Percentiles rank a stretch among this genome's conserved stretches.
phyloP scores from a whole-genome alignment of 306 rosid genomes.

The Glycine soja region DNA sequence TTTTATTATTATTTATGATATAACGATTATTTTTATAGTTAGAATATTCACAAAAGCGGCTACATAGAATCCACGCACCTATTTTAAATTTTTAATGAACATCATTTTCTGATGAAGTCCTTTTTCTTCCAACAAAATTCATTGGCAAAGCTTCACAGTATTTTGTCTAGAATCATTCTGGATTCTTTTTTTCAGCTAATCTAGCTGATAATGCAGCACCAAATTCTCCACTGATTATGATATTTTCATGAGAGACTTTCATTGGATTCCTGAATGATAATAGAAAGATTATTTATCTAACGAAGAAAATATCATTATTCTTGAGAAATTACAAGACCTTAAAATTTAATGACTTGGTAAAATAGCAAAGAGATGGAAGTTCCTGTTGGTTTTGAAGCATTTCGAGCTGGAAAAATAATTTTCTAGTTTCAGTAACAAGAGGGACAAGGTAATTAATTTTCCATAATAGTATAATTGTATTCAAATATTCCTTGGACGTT shows the following conservation, averaged over 20 bases:
- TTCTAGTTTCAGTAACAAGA: constrained; percentile 7
- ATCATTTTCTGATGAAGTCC: background rate
- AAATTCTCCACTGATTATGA: background rate
- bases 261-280: background rate
- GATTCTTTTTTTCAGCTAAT: background rate
- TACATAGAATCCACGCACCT: background rate
- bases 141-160: background rate
- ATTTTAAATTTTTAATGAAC: background rate
- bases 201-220: background rate
- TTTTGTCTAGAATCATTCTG: background rate
- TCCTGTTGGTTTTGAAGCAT: background rate
- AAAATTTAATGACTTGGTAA: constrained; percentile 1
- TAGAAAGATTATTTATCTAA: constrained; percentile 7
- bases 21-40: background rate
- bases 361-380: background rate
- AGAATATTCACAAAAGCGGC: background rate
- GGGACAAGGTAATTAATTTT: background rate
- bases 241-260: background rate
- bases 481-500: background rate
- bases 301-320: background rate
- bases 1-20: background rate
- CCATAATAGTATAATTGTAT: background rate
- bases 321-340: background rate
- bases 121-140: constrained; percentile 2
- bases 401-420: background rate